Base-by-base conservation (phyloP, 1,284 basidiomycete species). In the Omphalotus olearius region DNA sequence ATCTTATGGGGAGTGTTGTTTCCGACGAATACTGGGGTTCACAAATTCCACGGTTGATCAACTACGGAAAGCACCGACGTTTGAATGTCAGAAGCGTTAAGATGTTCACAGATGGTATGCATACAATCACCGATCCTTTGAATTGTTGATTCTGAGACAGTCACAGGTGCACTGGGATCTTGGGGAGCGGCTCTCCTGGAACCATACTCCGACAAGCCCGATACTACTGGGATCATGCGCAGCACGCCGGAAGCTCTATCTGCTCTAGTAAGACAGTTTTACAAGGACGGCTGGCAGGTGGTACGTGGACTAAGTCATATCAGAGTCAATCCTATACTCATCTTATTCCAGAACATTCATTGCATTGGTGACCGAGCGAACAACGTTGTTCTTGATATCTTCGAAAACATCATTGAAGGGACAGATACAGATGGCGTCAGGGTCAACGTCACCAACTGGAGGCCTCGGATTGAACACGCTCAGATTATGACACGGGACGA, bases 361-460 rank as follows among this genome's bases (percentile, higher is more conserved):
- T 91, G 89, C 49, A 97, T 97, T 23, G 95, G 95, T 1, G 95
- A 98, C 62, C 79, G 83, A 42, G 93, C 92, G 28, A 96, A 95
- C 64, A 77, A 85, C 38, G 74, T 88, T 17, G 82, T 91, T 0
- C 76, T 97, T 17, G 81, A 95, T 60, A 82, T 90, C 13, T 91
- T 90, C 60, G 88, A 93, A 64, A 69, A 68, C 26, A 63, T 76
- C 38, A 63, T 55, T n/a, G 45, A 47, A 23, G 38, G 38, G 2
- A 28, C 38, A 35, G 39, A 33, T 25, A 56, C 75, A 9, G 58
- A 64, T 35, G 59, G 57, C 13, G 61, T 62, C 30, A 63, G 60
- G 2, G 65, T 61, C 5, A 71, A 72, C 50, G 70, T 76, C 10
- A 64, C 70, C 0, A 66, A 70, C 40, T 76, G 79, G 60, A 74